Evolutionary conservation across 148 eudicot genomes (phyloP).

Genomic region (Polygonum maritimum): DNA sequence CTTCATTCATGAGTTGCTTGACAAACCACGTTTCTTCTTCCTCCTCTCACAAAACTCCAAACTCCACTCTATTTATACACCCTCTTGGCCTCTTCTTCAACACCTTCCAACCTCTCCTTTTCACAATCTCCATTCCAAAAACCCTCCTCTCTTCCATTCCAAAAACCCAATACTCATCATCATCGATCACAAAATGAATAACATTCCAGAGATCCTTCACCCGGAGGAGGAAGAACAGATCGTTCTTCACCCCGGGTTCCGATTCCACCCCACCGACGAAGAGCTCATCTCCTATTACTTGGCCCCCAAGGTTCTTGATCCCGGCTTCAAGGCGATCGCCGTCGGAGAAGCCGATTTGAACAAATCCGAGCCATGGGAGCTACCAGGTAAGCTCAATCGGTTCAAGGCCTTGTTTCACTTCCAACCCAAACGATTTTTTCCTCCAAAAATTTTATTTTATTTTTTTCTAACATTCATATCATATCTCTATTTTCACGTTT

Average conservation of each 20-base stretch:
- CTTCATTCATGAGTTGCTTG: neutral
- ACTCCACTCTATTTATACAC: neutral
- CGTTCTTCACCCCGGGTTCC: neutral
- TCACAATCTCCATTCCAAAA: neutral
- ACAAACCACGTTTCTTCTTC: slow-evolving; percentile 4
- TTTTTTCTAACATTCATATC: too few species aligned
- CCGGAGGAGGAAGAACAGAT: neutral
- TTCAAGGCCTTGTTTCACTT: neutral
- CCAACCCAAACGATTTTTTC: too few species aligned
- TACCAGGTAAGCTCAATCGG: neutral
- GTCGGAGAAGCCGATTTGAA: slow-evolving; percentile 1
- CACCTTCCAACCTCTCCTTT: neutral
- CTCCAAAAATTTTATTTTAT: too few species aligned
- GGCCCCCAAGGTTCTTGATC: neutral
- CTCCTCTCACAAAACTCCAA: neutral
- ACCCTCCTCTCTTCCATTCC: neutral
- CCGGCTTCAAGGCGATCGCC: neutral
- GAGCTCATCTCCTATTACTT: neutral
- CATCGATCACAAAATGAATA: neutral
- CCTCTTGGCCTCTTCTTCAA: neutral
- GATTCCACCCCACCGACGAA: slow-evolving; percentile 6
- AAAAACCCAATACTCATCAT: neutral
- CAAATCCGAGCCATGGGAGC: neutral
- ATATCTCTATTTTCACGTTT: too few species aligned
- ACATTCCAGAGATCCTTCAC: neutral